A percentile compares a stretch with the other conserved stretches of the same genome.
Conservation (phyloP, 2,329 filamentous ascomycete species). For the Thelonectria rubi region DNA sequence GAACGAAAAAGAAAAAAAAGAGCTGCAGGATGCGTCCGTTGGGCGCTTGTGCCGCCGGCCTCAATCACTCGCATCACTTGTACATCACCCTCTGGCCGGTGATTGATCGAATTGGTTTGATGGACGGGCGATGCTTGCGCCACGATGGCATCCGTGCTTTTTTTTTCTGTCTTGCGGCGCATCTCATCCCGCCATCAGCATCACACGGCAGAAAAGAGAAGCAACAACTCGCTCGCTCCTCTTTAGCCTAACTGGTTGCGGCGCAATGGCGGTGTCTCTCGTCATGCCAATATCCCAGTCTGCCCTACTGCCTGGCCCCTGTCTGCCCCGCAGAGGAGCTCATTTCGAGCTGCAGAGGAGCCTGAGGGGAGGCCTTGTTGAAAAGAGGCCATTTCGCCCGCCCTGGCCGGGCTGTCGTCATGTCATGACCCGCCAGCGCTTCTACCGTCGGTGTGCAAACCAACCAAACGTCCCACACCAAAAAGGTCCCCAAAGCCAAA, state of each 20-base stretch:
- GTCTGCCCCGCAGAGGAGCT: slow-evolving; percentile 17
- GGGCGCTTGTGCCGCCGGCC: slow-evolving; percentile 27
- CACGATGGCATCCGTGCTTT: slow-evolving; percentile 34
- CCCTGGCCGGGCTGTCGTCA: slow-evolving; percentile 26
- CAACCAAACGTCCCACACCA: slow-evolving; percentile 24
- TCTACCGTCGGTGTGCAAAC: slow-evolving; percentile 32
- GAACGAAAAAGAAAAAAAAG: slow-evolving; percentile 7
- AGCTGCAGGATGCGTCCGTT: not conserved
- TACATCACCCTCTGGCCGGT: slow-evolving; percentile 16
- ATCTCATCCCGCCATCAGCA: slow-evolving; percentile 32
- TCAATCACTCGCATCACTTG: slow-evolving; percentile 26
- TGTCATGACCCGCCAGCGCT: slow-evolving; percentile 37
- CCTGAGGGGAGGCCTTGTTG: not conserved
- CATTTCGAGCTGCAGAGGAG: slow-evolving; percentile 23
- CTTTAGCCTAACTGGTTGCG: slow-evolving; percentile 38
- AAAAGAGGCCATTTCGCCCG: slow-evolving; percentile 9
- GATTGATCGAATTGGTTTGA: slow-evolving; percentile 21
- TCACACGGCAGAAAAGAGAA: slow-evolving; percentile 20
- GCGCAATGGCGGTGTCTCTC: slow-evolving; percentile 37
- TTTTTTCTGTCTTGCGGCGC: not conserved
- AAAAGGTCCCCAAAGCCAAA: slow-evolving; percentile 14
- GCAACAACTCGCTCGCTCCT: slow-evolving; percentile 14
- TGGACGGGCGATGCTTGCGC: slow-evolving; percentile 25
- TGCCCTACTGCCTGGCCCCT: slow-evolving; percentile 17
- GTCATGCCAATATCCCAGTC: slow-evolving; percentile 28